Evolutionary conservation across 768 basidiomycete genomes (phyloP), one percentile per base, ranked within the genome.

Genomic region (Rubroboletus satanas): DNA sequence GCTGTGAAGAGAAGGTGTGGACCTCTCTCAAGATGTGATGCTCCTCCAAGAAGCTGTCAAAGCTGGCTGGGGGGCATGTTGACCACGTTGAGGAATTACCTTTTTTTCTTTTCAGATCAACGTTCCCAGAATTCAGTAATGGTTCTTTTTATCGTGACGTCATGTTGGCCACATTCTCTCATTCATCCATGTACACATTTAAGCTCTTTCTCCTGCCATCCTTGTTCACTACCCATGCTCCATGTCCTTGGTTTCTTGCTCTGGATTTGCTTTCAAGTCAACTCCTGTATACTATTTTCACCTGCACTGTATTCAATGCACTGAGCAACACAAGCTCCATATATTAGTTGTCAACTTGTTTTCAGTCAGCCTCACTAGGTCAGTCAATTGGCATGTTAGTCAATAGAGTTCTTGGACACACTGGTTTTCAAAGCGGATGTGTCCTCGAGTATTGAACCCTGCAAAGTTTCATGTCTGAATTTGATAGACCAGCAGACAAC

Each of bases 31-130:
- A 0, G 55, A 61, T 0, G 14, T 60, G 28, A 44, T 70, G 5
- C 54, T 71, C 11, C 55, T 71, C 7, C 43, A 8, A 28, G 69
- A 72, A 43, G 70, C 69, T 0, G 10, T 49, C 3, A 53, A 56
- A 4, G 60, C 57, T 0, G 69, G 71, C 1, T 67, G 59, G 59
- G 38, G 10, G 10, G 5, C 21, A 18, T 12, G 26, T 17, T 26
- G 35, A 46, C 12, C 18, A 31, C 1, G n/a, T 29, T 12, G 23
- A n/a, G 28, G 11, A 33, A 26, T 36, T n/a, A 8, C 17, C n/a
- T 37, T 38, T 37, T 15, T n/a, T 45, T 45, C 2, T 10, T 31
- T 11, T 31, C 17, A 11, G 10, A n/a, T 5, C 7, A 5, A 18
- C 26, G 10, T 5, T 37, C 17, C 7, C 21, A 26, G 45, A 39